Percentiles rank a stretch among this genome's conserved stretches.
Evolutionary conservation across 352 stramenopile species (phyloP).

Genomic region (Pythium biforme): DNA sequence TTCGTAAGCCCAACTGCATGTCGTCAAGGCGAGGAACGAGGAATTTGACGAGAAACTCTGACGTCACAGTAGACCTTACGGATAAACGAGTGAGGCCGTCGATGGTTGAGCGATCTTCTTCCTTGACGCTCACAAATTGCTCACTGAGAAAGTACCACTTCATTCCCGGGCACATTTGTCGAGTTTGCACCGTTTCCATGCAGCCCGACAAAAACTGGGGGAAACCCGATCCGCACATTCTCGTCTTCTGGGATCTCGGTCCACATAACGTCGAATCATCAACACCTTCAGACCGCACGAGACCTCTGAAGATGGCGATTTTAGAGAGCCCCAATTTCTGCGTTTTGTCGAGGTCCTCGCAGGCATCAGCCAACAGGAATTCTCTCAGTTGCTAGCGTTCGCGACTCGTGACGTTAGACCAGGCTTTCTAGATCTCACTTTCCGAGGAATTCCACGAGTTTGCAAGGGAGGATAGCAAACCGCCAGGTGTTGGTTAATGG

Average conservation of each 20-base stretch:
- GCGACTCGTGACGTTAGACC: constrained; percentile 21
- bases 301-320: constrained; percentile 56
- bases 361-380: constrained; percentile 44
- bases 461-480: constrained; percentile 36
- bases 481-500: constrained; percentile 59
- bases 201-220: constrained; percentile 1
- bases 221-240: background rate
- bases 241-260: background rate
- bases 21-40: constrained; percentile 46
- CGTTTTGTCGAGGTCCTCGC: constrained; percentile 34
- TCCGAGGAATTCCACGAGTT: constrained; percentile 10
- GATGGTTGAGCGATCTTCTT: constrained; percentile 31
- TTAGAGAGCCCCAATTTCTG: constrained; percentile 37
- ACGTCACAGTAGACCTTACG: constrained; percentile 38
- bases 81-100: constrained; percentile 22
- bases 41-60: constrained; percentile 48
- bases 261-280: constrained; percentile 24
- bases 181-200: background rate
- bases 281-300: constrained; percentile 17
- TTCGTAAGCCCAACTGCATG: constrained; percentile 13
- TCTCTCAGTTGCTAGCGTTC: constrained; percentile 43
- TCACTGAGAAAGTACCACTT: constrained; percentile 46
- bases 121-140: constrained; percentile 48
- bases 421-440: constrained; percentile 21
- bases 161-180: constrained; percentile 27